Evolutionary conservation across 2,329 filamentous ascomycete species (phyloP).

Genomic region (Trichoderma polysporum): DNA sequence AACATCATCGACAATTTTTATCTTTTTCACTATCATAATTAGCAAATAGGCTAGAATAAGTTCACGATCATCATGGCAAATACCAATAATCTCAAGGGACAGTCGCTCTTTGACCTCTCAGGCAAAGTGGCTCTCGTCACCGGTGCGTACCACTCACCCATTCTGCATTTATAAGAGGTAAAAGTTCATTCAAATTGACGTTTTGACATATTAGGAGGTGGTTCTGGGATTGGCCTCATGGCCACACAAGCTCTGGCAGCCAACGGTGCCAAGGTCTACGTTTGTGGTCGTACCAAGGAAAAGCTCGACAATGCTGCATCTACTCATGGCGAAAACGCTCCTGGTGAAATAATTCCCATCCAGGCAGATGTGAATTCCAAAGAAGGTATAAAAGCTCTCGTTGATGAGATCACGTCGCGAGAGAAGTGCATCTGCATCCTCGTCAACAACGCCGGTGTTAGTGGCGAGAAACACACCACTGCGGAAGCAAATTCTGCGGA

Average conservation of each 20-base stretch:
- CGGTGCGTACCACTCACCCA: constrained; percentile 30
- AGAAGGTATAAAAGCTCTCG: constrained; percentile 56
- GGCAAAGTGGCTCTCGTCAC: constrained; percentile 48
- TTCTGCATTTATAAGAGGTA: neutral
- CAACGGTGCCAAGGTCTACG: constrained; percentile 70
- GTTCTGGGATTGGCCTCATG: constrained; percentile 68
- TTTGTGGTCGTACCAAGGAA: constrained; percentile 63
- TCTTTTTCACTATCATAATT: neutral
- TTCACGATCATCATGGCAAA: neutral
- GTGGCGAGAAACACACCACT: constrained; percentile 46
- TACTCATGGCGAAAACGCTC: constrained; percentile 53
- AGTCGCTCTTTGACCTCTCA: constrained; percentile 42
- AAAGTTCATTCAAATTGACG: no score
- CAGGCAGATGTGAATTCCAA: constrained; percentile 63
- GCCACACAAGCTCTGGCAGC: constrained; percentile 64
- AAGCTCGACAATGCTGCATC: constrained; percentile 61
- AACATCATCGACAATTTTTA: neutral
- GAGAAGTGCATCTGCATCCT: constrained; percentile 63
- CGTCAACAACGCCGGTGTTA: constrained; percentile 67
- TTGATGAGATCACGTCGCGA: constrained; percentile 53
- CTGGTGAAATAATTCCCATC: constrained; percentile 59
- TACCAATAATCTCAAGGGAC: constrained; percentile 28
- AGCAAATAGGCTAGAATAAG: neutral
- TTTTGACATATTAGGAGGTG: constrained; percentile 42
- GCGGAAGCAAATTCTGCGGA: constrained; percentile 38